Evolutionary conservation across 1,284 basidiomycete genomes (phyloP).

Genomic region (Cystobasidium slooffiae): DNA sequence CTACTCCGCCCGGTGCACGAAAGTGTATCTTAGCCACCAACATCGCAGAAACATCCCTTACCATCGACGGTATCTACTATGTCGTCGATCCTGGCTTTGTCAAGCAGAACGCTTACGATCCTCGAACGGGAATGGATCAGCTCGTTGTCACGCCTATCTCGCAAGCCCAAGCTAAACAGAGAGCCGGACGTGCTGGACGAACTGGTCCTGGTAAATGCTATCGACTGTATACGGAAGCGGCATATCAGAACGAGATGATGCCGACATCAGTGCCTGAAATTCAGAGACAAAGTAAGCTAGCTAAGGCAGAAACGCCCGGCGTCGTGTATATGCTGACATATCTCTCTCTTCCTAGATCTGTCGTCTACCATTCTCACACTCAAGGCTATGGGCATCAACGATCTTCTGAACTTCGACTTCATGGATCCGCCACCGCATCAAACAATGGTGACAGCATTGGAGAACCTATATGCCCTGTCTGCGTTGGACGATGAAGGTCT

Average conservation of each 20-base stretch:
- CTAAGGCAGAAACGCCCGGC: neutral
- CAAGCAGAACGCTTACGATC: slow-evolving; percentile 99
- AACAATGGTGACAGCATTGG: slow-evolving; percentile 88
- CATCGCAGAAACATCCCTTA: slow-evolving; percentile 97
- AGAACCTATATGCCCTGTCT: slow-evolving; percentile 90
- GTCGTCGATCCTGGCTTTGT: slow-evolving; percentile 98
- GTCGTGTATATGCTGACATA: neutral
- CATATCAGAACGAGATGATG: slow-evolving; percentile 97
- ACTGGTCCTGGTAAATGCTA: slow-evolving; percentile 99
- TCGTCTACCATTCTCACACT: slow-evolving; percentile 90
- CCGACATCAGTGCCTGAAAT: slow-evolving; percentile 98
- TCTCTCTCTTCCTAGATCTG: slow-evolving; percentile 57
- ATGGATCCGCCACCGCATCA: slow-evolving; percentile 98
- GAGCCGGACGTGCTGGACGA: slow-evolving; percentile 92
- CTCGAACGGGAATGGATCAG: slow-evolving; percentile 96
- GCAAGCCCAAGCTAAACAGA: slow-evolving; percentile 94
- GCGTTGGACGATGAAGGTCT: slow-evolving; percentile 96
- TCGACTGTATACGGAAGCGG: slow-evolving; percentile 94
- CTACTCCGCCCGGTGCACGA: slow-evolving; percentile 91
- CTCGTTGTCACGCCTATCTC: slow-evolving; percentile 98
- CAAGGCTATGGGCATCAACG: slow-evolving; percentile 99
- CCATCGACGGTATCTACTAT: slow-evolving; percentile 98
- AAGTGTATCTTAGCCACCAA: slow-evolving; percentile 99
- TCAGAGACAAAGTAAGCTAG: slow-evolving; percentile 76
- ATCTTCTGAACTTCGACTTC: slow-evolving; percentile 96